Conservation (phyloP, 371 early-diverging fungal genomes). For the Gilbertella persicaria region DNA sequence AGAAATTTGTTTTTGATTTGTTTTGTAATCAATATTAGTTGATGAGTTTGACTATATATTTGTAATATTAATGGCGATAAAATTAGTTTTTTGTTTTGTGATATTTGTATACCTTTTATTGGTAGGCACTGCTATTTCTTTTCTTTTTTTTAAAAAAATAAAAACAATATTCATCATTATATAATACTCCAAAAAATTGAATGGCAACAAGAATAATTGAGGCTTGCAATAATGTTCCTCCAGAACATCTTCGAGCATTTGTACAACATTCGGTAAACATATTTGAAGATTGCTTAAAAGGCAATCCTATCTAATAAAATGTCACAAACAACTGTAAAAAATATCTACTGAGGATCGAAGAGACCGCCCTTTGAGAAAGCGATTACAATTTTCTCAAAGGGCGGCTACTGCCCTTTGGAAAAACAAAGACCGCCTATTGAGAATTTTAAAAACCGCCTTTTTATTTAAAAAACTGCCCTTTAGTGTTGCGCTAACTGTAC, state of each 20-base stretch:
- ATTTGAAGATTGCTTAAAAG: constrained; percentile 11
- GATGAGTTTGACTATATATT: constrained; percentile 13
- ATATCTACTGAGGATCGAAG: constrained; percentile 7
- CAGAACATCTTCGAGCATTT: constrained; percentile 12
- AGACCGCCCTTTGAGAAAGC: constrained; percentile 10
- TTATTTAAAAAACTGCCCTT: no score
- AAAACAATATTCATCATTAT: constrained; percentile 8
- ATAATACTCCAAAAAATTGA: constrained; percentile 8
- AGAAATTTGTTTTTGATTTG: constrained; percentile 14
- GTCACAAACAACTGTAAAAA: constrained; percentile 11
- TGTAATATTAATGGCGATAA: constrained; percentile 11
- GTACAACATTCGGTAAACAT: constrained; percentile 16
- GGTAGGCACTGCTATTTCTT: constrained; percentile 3
- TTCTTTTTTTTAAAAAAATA: constrained; percentile 9
- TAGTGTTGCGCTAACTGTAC: constrained; percentile 13
- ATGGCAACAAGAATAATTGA: constrained; percentile 2
- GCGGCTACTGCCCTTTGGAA: not conserved
- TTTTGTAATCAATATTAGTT: constrained; percentile 12
- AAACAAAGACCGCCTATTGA: no score
- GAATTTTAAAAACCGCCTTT: no score
- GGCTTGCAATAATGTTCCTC: constrained; percentile 4
- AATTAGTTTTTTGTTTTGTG: constrained; percentile 17
- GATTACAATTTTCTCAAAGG: not conserved
- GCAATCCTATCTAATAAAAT: constrained; percentile 15
- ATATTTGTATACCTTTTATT: constrained; percentile 19